Base-by-base conservation (phyloP, 2,329 filamentous ascomycete species). In the Diplodia corticola region DNA sequence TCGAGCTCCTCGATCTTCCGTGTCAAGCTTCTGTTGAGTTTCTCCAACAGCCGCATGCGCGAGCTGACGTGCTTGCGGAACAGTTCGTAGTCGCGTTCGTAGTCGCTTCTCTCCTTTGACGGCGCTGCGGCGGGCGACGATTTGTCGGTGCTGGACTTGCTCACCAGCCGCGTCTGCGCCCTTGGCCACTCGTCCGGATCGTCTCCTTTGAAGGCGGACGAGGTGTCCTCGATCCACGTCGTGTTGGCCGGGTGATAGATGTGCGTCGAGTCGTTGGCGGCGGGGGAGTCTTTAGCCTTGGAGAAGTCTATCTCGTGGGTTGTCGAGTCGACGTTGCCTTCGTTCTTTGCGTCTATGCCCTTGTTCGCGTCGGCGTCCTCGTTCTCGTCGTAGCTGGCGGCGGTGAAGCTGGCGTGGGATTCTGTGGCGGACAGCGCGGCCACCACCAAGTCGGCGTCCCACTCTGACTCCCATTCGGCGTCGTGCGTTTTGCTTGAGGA, bases 191-290 rank as follows among this genome's bases (percentile, higher is more conserved):
- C 57, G 5, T 49, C 26, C n/a, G 55, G 49, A 6, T 17, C 24
- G 2, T 15, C 44, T 17, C 35, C 57, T 10, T 61, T 48, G 57
- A 49, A 35, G 13, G 26, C 49, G 20, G 57, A 49, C 10, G 57
- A 61, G 2, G 22, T 24, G 17, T 60, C 55, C 26, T 60, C 55
- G n/a, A 60, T 60, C 57, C 57, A 49, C 4, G 24, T 61, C 17
- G 20, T 48, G 26, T 24, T 49, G 3, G 13, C n/a, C 5, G 57
- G 24, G 40, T 46, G 20, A 7, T 35, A 35, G 9, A 13, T 33
- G 6, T 9, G 54, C 44, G 40, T 20, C 15, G 26, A 33, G n/a
- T 26, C 26, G 2, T 7, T 5, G 40, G 4, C 55, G 1, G 26
- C 40, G 1, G 35, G 7, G 15, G 54, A n/a, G 26, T 22, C 12